A percentile compares a stretch with the other conserved stretches of the same genome.
Evolutionary conservation across 495 filamentous ascomycete genomes (phyloP).

Genomic region (Tuber brumale): DNA sequence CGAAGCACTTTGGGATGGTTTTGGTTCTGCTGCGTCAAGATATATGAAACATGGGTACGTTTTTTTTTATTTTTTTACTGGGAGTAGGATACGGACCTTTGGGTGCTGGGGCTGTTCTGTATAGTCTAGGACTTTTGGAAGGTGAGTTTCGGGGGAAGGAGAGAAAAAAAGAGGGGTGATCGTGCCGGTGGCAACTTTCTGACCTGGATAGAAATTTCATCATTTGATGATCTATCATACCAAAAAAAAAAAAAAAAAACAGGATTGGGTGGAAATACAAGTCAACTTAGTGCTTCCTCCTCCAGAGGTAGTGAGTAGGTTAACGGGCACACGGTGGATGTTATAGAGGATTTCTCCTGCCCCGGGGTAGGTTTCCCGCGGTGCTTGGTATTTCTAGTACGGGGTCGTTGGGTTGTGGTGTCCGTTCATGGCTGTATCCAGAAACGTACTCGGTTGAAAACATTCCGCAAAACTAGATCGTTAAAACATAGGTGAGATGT

Average conservation of each 20-base stretch:
- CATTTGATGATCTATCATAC: not conserved
- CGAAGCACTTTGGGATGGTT: not conserved
- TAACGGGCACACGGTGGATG: not conserved
- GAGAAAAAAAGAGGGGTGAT: not conserved
- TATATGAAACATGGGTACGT: not conserved
- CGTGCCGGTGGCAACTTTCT: not conserved
- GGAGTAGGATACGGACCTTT: not conserved
- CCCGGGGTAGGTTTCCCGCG: not conserved
- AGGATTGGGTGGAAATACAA: not conserved
- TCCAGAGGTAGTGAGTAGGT: not conserved
- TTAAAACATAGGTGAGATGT: not conserved
- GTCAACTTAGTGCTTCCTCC: not conserved
- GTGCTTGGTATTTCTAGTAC: not conserved
- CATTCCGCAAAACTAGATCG: not conserved
- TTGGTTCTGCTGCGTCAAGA: not conserved
- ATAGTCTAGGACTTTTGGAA: not conserved
- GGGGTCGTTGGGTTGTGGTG: not conserved
- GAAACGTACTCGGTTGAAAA: not conserved
- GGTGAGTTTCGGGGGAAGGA: not conserved
- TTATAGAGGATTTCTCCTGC: not conserved
- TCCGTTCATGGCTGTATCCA: not conserved
- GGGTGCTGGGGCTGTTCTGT: not conserved
- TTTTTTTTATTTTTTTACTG: no score
- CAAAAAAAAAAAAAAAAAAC: no score
- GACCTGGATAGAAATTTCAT: not conserved